Evolutionary conservation across 257 asterid genomes (phyloP).

Genomic region (Salvia rosmarinus): DNA sequence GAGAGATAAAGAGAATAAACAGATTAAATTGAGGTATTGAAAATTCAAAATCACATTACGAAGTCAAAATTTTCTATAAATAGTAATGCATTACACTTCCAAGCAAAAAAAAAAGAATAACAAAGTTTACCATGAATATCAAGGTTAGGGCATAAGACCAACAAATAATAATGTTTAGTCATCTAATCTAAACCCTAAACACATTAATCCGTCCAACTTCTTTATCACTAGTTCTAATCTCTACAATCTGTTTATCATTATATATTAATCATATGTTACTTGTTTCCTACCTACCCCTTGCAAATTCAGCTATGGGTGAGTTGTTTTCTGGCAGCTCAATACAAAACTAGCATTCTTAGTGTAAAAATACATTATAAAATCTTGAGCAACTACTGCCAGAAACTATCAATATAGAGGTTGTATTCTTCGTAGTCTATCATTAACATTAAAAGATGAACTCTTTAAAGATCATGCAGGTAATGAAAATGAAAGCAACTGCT

Average conservation of each 20-base stretch:
- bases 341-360: constrained; percentile 2
- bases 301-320: background rate
- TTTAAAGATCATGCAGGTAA: background rate
- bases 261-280: background rate
- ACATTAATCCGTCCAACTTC: background rate
- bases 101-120: background rate
- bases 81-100: constrained; percentile 9
- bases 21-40: background rate
- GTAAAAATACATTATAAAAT: background rate
- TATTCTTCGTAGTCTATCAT: constrained; percentile 1
- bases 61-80: background rate
- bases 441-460: constrained; percentile 9
- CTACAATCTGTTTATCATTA: background rate
- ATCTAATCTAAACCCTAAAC: background rate
- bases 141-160: constrained; percentile 1
- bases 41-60: background rate
- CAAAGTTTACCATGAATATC: background rate
- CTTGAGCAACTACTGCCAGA: constrained; percentile 9
- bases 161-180: background rate
- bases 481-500: constrained; percentile 1
- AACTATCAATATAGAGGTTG: background rate
- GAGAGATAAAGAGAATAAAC: constrained; percentile 18
- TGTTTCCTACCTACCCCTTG: background rate
- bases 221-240: background rate
- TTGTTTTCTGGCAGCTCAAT: constrained; percentile 6